Evolutionary conservation across 352 stramenopile species (phyloP).

Genomic region (Pilasporangium apinafurcum): DNA sequence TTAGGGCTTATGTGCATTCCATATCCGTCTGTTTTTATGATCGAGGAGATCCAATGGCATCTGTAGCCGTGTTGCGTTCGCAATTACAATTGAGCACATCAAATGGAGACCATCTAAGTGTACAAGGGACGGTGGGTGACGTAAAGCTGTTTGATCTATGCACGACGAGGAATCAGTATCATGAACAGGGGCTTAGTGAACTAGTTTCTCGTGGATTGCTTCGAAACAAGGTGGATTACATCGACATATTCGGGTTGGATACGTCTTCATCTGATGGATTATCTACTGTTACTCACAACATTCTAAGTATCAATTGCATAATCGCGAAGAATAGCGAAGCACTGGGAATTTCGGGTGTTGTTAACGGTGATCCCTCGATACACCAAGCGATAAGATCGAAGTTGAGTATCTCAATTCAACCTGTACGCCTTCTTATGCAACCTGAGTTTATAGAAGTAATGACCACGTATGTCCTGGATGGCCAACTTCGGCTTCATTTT

Average conservation of each 20-base stretch:
- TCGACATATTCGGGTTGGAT: slow-evolving; percentile 57
- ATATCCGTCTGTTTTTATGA: slow-evolving; percentile 76
- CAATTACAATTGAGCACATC: slow-evolving; percentile 24
- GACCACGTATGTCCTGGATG: slow-evolving; percentile 49
- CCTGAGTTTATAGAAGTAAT: slow-evolving; percentile 58
- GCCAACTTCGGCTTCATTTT: slow-evolving; percentile 39
- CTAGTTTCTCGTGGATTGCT: too few relatives aligned
- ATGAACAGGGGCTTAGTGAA: slow-evolving; percentile 3
- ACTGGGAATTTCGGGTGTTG: neutral
- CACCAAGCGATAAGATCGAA: slow-evolving; percentile 18
- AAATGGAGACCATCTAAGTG: slow-evolving; percentile 16
- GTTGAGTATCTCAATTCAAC: slow-evolving; percentile 35
- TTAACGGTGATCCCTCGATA: neutral
- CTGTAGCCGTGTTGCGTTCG: slow-evolving; percentile 57
- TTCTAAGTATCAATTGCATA: slow-evolving; percentile 39
- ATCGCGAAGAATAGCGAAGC: slow-evolving; percentile 14
- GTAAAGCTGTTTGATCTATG: slow-evolving; percentile 70
- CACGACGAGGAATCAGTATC: slow-evolving; percentile 15
- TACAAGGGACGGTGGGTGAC: slow-evolving; percentile 49
- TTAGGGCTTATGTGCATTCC: slow-evolving; percentile 57
- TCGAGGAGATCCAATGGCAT: slow-evolving; percentile 53
- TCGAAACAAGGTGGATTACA: slow-evolving; percentile 16
- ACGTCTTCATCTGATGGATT: slow-evolving; percentile 5
- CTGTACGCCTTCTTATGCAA: slow-evolving; percentile 45
- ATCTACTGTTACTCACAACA: slow-evolving; percentile 12